A percentile compares a stretch with the other conserved stretches of the same genome.
phyloP scores from a whole-genome alignment of 768 basidiomycete species.

The Podaxis sp. region DNA sequence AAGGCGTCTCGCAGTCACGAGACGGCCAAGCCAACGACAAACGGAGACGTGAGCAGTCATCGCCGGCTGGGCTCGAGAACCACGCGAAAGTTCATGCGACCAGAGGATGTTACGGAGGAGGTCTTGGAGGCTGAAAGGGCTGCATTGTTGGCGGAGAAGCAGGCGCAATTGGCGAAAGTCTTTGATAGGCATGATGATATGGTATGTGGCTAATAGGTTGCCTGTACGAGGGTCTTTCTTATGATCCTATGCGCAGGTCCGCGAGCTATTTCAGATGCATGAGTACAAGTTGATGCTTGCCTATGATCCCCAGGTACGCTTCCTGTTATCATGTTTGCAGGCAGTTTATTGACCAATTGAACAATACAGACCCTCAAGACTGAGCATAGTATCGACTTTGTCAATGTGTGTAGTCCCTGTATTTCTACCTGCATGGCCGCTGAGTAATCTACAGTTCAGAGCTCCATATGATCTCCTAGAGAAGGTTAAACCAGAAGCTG shows the following conservation, averaged over 20 bases:
- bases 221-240: slow-evolving; percentile 2
- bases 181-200: slow-evolving; percentile 67
- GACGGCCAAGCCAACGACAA: neutral
- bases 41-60: neutral
- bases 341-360: slow-evolving; percentile 7
- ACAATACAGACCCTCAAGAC: slow-evolving; percentile 57
- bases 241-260: slow-evolving; percentile 43
- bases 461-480: slow-evolving; percentile 57
- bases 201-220: slow-evolving; percentile 41
- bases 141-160: slow-evolving; percentile 53
- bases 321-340: neutral
- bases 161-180: slow-evolving; percentile 53
- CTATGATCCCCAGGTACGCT: slow-evolving; percentile 69
- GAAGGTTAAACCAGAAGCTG: slow-evolving; percentile 34
- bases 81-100: slow-evolving; percentile 16
- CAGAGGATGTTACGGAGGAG: slow-evolving; percentile 19
- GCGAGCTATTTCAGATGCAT: slow-evolving; percentile 88
- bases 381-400: slow-evolving; percentile 70
- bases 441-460: slow-evolving; percentile 46
- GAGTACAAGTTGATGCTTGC: slow-evolving; percentile 70
- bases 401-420: slow-evolving; percentile 46
- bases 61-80: slow-evolving; percentile 3
- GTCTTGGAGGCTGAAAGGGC: slow-evolving; percentile 32
- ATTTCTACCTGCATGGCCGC: slow-evolving; percentile 9
- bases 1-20: slow-evolving; percentile 3